Conservation (phyloP, 352 stramenopile genomes). For the Globisporangium barbulae region DNA sequence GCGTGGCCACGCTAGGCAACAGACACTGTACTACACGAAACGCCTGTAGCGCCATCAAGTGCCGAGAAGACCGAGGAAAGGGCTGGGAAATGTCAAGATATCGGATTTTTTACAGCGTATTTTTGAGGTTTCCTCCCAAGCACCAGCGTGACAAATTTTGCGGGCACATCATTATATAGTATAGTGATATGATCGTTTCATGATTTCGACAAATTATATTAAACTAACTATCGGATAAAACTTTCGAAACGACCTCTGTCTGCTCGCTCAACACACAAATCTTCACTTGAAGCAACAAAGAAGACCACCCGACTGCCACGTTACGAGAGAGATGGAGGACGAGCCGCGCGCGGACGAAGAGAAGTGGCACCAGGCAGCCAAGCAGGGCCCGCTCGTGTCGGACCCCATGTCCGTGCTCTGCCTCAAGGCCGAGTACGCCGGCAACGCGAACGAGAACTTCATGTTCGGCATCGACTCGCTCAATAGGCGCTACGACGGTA, state of each 20-base stretch:
- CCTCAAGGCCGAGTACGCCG: constrained; percentile 67
- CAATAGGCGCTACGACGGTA: constrained; percentile 56
- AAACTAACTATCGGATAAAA: too few relatives aligned
- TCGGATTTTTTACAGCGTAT: too few relatives aligned
- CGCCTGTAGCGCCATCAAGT: too few relatives aligned
- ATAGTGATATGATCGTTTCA: too few relatives aligned
- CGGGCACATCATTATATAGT: too few relatives aligned
- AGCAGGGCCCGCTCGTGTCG: constrained; percentile 38
- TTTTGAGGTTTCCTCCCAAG: too few relatives aligned
- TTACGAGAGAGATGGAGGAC: constrained; percentile 8
- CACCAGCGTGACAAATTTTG: too few relatives aligned
- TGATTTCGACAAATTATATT: too few relatives aligned
- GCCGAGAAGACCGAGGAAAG: too few relatives aligned
- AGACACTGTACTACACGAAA: too few relatives aligned
- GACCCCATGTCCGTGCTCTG: constrained; percentile 54
- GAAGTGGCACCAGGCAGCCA: constrained; percentile 7
- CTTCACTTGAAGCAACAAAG: constrained; percentile 3
- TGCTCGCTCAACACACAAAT: neutral
- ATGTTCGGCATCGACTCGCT: constrained; percentile 67
- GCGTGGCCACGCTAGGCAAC: too few relatives aligned
- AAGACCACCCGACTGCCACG: neutral
- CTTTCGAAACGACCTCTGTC: neutral
- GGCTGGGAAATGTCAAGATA: too few relatives aligned
- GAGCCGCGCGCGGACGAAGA: neutral
- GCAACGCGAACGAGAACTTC: constrained; percentile 73